These are phyloP conservation scores for Periconia sp. DNA, from an alignment of 2,329 filamentous ascomycete genomes.

Conservation along the genomic window DNA sequence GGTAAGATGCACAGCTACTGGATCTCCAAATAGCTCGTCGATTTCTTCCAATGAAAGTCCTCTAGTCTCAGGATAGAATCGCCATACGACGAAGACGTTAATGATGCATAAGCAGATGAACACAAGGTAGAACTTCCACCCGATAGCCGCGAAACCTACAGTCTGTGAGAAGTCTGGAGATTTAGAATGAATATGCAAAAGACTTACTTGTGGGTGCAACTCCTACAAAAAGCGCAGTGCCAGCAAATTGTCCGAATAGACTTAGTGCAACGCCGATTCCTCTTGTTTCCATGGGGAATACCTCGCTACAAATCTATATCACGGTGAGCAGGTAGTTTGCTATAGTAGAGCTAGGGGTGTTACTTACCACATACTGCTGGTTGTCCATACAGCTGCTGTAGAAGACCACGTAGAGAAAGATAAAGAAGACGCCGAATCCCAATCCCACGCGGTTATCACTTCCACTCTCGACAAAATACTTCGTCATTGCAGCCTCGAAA, in stretches of 20 bases:
- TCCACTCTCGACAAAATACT: conserved; percentile 13
- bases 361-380: conserved; percentile 56
- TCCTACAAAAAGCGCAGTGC: not conserved
- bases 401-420: conserved; percentile 17
- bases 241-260: conserved; percentile 3
- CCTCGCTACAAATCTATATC: conserved; percentile 2
- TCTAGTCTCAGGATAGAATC: conserved; percentile 40
- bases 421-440: conserved; percentile 20
- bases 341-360: conserved; percentile 41
- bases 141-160: conserved; percentile 1
- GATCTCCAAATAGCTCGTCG: conserved; percentile 40
- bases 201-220: conserved; percentile 22
- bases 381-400: conserved; percentile 22
- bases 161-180: not conserved
- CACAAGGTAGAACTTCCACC: conserved; percentile 22
- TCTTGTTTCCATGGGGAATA: conserved; percentile 2
- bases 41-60: conserved; percentile 37
- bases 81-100: conserved; percentile 29
- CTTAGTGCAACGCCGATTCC: conserved; percentile 1
- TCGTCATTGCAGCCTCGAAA: conserved; percentile 14
- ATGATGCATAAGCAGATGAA: conserved; percentile 53
- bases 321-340: not conserved
- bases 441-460: conserved; percentile 16
- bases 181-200: not conserved
- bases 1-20: conserved; percentile 39